Base-by-base conservation (phyloP, 2,329 filamentous ascomycete species). In the Ustilaginoidea virens region DNA sequence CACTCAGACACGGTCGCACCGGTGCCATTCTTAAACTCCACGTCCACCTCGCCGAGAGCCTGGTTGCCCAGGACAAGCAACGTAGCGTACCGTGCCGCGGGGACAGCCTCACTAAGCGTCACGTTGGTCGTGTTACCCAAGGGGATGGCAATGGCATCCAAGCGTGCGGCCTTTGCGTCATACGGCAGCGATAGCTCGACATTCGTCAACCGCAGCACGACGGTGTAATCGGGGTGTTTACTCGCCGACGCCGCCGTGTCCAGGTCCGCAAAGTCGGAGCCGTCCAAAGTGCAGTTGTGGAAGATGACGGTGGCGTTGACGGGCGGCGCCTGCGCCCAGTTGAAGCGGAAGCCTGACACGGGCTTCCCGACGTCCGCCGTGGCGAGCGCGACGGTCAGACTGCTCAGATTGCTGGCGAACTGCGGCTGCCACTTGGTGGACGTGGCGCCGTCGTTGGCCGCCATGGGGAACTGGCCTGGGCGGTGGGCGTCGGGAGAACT, bases 391-490 rank as follows among this genome's bases (percentile, higher is more conserved):
- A 40, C 36, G 3, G 38, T 42, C 3, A 42, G 22, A 5, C 38
- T 32, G 20, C 34, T 38, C 16, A 35, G 10, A 7, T 36, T 30
- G 4, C n/a, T 25, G 5, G 39, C 35, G 22, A 26, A 33, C n/a
- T 12, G 23, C 5, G 39, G 39, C 27, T 42, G 36, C 39, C 39
- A 42, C 14, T 39, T 39, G 4, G 39, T 42, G 4, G 38, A 37
- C 1, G 35, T 31, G 12, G 39, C 39, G n/a, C 39, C 38, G 13
- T 42, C 40, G 1, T 35, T 27, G 23, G 29, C 29, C 8, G 14
- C 29, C 12, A 31, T 31, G 1, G 77, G 74, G 52, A 81, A 79
- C 47, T 82, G 78, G 10, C 77, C 78, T 0, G 72, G 66, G 16
- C 62, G 52, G 41, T 63, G 69, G 2, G 47, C 43, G 22, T 61